Evolutionary conservation across 2,329 filamentous ascomycete genomes (phyloP).

Genomic region (Teratosphaeria epicoccoides): DNA sequence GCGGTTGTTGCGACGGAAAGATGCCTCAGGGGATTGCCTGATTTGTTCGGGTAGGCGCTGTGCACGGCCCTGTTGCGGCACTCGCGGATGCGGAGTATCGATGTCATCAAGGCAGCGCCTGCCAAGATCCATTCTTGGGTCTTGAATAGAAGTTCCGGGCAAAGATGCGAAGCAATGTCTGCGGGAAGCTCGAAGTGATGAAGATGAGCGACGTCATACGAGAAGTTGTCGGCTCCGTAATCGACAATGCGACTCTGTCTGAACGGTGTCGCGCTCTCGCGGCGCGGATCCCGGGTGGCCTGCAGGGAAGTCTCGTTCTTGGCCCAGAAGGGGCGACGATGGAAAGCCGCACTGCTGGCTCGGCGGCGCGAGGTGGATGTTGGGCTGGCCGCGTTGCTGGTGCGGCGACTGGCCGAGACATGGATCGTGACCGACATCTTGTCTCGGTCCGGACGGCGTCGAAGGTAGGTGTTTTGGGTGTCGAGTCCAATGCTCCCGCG

Average conservation of each 20-base stretch:
- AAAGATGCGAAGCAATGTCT: slow-evolving; percentile 28
- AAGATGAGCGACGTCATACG: slow-evolving; percentile 28
- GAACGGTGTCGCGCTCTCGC: slow-evolving; percentile 11
- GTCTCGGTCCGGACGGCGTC: background rate
- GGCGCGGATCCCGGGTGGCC: slow-evolving; percentile 12
- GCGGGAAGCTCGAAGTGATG: slow-evolving; percentile 29
- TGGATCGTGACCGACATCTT: background rate
- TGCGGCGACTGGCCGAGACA: background rate
- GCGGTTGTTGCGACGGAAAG: background rate
- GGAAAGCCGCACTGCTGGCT: background rate
- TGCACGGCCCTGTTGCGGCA: slow-evolving; percentile 25
- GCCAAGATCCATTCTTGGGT: slow-evolving; percentile 32
- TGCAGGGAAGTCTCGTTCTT: slow-evolving; percentile 14
- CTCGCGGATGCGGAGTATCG: slow-evolving; percentile 26
- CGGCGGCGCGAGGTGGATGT: background rate
- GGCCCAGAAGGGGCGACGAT: slow-evolving; percentile 5
- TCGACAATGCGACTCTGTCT: slow-evolving; percentile 7
- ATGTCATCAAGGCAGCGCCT: slow-evolving; percentile 36
- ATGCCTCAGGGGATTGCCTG: background rate
- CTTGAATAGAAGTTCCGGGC: slow-evolving; percentile 23
- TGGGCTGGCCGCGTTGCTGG: background rate
- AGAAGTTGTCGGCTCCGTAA: slow-evolving; percentile 23
- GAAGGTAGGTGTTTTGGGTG: background rate
- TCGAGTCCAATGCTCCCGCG: background rate
- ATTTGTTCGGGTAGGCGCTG: slow-evolving; percentile 21